Conservation (phyloP, 179 eudicot genomes). For the Camellia oleifera region DNA sequence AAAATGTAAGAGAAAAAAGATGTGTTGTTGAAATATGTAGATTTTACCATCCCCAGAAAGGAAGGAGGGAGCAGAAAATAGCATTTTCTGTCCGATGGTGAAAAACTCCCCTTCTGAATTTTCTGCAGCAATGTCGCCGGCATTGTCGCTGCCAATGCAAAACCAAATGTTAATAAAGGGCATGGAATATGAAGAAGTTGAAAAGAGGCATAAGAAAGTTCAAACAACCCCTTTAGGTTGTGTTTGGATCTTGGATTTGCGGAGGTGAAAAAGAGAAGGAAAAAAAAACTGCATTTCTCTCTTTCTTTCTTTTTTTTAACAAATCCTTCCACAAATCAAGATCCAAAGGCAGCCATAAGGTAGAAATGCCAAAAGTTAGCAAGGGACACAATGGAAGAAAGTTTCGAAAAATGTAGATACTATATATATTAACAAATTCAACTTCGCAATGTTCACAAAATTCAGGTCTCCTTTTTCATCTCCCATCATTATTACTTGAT, state of each 20-base stretch:
- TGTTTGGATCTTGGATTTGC: too few species aligned
- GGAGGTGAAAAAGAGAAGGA: neutral
- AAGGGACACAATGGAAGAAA: neutral
- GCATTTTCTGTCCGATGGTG: constrained; percentile 26
- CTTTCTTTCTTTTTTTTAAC: too few species aligned
- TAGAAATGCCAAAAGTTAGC: neutral
- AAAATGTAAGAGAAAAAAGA: neutral
- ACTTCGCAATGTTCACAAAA: too few species aligned
- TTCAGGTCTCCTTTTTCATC: too few species aligned
- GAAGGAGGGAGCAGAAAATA: constrained; percentile 29
- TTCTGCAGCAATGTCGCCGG: constrained; percentile 21
- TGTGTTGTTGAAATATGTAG: neutral
- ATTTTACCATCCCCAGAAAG: constrained; percentile 41
- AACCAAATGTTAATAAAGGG: neutral
- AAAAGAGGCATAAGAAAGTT: too few species aligned
- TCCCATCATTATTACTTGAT: too few species aligned
- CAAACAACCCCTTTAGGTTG: neutral
- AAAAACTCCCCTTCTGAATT: constrained; percentile 26
- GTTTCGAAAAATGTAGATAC: too few species aligned
- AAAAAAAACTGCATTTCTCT: too few species aligned
- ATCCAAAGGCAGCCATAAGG: too few species aligned
- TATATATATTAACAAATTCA: too few species aligned
- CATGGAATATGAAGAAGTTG: too few species aligned
- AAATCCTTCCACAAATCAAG: too few species aligned
- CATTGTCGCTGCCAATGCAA: constrained; percentile 26